Evolutionary conservation across 805 yeast species (phyloP), one percentile per base, ranked within the genome.

Genomic region (Ogataea populi-albae): DNA sequence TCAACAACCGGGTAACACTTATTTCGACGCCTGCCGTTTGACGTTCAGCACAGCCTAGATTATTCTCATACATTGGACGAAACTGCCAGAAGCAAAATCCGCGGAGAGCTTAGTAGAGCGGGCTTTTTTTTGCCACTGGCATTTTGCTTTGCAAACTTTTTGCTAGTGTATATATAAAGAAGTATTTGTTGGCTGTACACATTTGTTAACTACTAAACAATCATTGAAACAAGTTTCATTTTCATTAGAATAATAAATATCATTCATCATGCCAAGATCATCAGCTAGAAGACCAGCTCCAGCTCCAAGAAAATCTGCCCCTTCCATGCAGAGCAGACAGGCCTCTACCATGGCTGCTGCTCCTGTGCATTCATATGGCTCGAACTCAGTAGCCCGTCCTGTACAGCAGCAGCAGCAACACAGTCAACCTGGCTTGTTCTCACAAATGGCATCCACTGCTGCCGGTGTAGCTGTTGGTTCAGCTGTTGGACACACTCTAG

Each of bases 381-480:
- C 75, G 32, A 66, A 69, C 31, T 71, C 81, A 31, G 64, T 65
- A 39, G 57, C 69, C 35, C 72, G 71, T 42, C 74, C 69, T 45
- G 66, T 70, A 17, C 75, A 68, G 40, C 65, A 73, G 22, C 75
- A 76, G 34, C 68, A 70, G 27, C 81, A 70, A 57, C 74, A 77
- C 26, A 57, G 55, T 51, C 77, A 73, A 53, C 97, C 97, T 31
- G 97, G 98, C 54, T 54, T 91, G 60, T 89, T 91, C 55, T 85
- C 91, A 41, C 95, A 93, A 68, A 93, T 93, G 98, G 98, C 98
- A 25, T 73, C 95, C 31, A 93, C 98, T 32, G 98, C 98, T 37
- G 98, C 98, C 32, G 98, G 98, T 80, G 98, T 93, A 29, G 98
- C 98, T 36, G 97, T 93, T 38, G 98, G 98, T 55, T 86, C 96